Percentiles rank a stretch among this genome's conserved stretches.
Evolutionary conservation across 306 rosid genomes (phyloP).

Genomic region (Trifolium pratense): DNA sequence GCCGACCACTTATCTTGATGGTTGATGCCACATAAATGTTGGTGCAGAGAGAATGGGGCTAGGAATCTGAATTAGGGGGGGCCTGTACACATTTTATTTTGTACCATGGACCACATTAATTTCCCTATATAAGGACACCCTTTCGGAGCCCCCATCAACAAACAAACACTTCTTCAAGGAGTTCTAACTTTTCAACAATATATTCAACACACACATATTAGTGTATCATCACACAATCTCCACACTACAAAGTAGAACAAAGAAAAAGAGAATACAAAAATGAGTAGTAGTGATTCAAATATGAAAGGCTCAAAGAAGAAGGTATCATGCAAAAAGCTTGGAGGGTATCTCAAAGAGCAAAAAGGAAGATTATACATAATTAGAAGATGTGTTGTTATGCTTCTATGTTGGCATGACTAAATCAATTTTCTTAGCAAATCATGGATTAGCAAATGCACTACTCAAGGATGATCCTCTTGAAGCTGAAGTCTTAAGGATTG

Average conservation of each 20-base stretch:
- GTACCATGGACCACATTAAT: slow-evolving; percentile 46
- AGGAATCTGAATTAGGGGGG: slow-evolving; percentile 57
- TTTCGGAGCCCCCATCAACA: slow-evolving; percentile 18
- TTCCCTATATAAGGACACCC: slow-evolving; percentile 50
- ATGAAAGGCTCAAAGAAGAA: slow-evolving; percentile 58
- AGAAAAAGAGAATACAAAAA: too few relatives aligned
- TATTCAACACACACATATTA: slow-evolving; percentile 25
- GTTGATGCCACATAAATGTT: slow-evolving; percentile 75
- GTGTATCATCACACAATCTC: slow-evolving; percentile 9
- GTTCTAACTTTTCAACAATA: slow-evolving; percentile 28
- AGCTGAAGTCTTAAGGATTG: slow-evolving; percentile 10
- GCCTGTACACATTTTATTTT: slow-evolving; percentile 45
- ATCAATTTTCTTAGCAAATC: neutral
- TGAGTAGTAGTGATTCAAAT: slow-evolving; percentile 43
- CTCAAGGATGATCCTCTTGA: neutral
- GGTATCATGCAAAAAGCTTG: slow-evolving; percentile 66
- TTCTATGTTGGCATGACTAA: slow-evolving; percentile 89
- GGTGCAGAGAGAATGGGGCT: slow-evolving; percentile 47
- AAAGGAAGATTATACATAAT: slow-evolving; percentile 85
- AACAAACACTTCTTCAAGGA: slow-evolving; percentile 43
- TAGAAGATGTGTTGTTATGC: slow-evolving; percentile 86
- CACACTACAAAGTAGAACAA: slow-evolving; percentile 19
- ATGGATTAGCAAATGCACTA: slow-evolving; percentile 4
- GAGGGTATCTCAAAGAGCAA: slow-evolving; percentile 76
- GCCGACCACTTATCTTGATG: slow-evolving; percentile 78